Evolutionary conservation across 306 rosid genomes (phyloP).

Genomic region (Begonia peltatifolia): DNA sequence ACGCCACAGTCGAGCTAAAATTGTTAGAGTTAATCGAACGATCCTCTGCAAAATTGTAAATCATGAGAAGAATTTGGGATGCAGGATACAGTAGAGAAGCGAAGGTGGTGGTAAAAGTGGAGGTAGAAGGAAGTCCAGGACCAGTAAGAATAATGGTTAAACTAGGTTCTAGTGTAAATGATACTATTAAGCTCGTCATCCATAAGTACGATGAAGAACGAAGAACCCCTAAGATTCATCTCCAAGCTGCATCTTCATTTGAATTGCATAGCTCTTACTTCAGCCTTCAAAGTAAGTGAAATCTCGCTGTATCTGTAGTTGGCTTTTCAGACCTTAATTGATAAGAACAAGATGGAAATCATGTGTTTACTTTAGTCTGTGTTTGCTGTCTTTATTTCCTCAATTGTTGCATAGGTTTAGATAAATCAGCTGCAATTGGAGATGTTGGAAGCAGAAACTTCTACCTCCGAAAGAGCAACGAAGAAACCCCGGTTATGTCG

Average conservation of each 20-base stretch:
- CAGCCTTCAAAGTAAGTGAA: slow-evolving; percentile 61
- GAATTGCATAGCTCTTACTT: slow-evolving; percentile 67
- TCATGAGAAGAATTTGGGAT: neutral
- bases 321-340: too few species aligned
- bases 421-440: slow-evolving; percentile 49
- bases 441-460: slow-evolving; percentile 70
- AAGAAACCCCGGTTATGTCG: neutral
- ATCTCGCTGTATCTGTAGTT: neutral
- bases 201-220: slow-evolving; percentile 65
- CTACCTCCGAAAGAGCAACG: slow-evolving; percentile 35
- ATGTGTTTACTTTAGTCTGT: too few species aligned
- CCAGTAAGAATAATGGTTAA: slow-evolving; percentile 69
- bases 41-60: too few species aligned
- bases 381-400: too few species aligned
- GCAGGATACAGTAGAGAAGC: slow-evolving; percentile 52
- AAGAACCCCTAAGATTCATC: slow-evolving; percentile 45
- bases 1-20: too few species aligned
- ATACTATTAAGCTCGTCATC: slow-evolving; percentile 44
- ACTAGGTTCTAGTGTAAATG: slow-evolving; percentile 60
- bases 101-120: slow-evolving; percentile 76
- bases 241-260: slow-evolving; percentile 21
- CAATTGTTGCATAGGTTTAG: slow-evolving; percentile 40
- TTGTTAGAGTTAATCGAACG: too few species aligned
- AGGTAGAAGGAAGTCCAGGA: slow-evolving; percentile 87
- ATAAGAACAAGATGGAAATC: too few species aligned